Percentiles rank a stretch among this genome's conserved stretches.
Evolutionary conservation across 306 rosid species (phyloP).

Genomic region (Fragaria iinumae): DNA sequence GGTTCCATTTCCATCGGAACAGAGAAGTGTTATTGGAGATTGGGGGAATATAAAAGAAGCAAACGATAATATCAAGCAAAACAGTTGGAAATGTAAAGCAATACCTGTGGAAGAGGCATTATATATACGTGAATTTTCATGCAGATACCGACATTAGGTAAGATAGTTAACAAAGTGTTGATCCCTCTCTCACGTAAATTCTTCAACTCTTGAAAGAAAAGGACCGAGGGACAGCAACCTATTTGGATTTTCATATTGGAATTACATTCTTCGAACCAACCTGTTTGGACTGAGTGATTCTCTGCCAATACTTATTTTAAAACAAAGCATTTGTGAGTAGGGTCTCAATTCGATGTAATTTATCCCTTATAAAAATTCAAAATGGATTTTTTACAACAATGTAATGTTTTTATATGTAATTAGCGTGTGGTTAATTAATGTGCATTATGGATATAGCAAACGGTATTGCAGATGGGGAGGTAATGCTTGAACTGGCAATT

Average conservation of each 20-base stretch:
- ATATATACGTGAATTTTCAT: constrained; percentile 38
- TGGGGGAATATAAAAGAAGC: constrained; percentile 32
- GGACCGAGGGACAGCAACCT: constrained; percentile 28
- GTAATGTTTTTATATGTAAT: background rate
- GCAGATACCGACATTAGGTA: constrained; percentile 39
- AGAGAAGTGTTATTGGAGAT: constrained; percentile 7
- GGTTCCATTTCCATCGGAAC: constrained; percentile 42
- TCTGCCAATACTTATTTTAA: constrained; percentile 2
- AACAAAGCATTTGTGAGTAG: constrained; percentile 4
- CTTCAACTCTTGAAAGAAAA: constrained; percentile 29
- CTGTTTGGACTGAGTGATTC: constrained; percentile 7
- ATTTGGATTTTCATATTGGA: constrained; percentile 35
- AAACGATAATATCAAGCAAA: constrained; percentile 41
- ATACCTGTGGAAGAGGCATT: constrained; percentile 20
- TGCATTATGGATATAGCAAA: constrained; percentile 4
- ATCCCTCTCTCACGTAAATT: constrained; percentile 31
- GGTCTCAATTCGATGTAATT: background rate
- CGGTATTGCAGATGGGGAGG: background rate
- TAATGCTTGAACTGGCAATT: background rate
- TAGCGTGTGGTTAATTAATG: background rate
- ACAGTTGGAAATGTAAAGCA: constrained; percentile 23
- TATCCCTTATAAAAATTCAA: background rate
- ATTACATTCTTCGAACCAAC: constrained; percentile 19
- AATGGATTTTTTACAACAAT: background rate
- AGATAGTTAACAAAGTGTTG: constrained; percentile 24